Evolutionary conservation across 345 rosid species (phyloP).

Genomic region (Theobroma cacao): DNA sequence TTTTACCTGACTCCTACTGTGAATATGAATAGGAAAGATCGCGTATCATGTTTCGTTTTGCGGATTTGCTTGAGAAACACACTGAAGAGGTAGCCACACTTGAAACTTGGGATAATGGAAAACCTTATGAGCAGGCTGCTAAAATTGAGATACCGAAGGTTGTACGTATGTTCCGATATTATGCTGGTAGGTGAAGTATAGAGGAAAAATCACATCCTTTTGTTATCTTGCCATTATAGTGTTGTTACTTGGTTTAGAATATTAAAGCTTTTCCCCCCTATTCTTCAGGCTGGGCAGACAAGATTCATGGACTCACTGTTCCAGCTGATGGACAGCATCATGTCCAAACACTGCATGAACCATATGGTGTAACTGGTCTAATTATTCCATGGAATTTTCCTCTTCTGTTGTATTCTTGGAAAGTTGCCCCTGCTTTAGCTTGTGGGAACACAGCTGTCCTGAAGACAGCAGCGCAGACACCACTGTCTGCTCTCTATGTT

Average conservation of each 20-base stretch:
- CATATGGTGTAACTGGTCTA: conserved; percentile 66
- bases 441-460: conserved; percentile 84
- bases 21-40: conserved; percentile 65
- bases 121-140: conserved; percentile 75
- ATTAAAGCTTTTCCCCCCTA: neutral
- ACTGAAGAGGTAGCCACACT: conserved; percentile 80
- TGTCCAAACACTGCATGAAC: conserved; percentile 69
- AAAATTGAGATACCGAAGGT: conserved; percentile 65
- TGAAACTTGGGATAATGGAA: conserved; percentile 94
- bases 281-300: conserved; percentile 70
- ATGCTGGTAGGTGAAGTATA: conserved; percentile 48
- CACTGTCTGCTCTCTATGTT: conserved; percentile 67
- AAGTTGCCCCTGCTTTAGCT: conserved; percentile 91
- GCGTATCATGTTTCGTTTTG: conserved; percentile 56
- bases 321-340: conserved; percentile 60
- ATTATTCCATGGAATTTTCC: conserved; percentile 81
- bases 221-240: neutral
- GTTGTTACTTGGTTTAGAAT: neutral
- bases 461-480: conserved; percentile 95
- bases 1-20: neutral
- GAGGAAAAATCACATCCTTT: neutral
- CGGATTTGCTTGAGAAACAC: conserved; percentile 82
- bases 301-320: conserved; percentile 67
- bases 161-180: conserved; percentile 52
- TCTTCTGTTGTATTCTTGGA: conserved; percentile 54